Conservation (phyloP, 768 basidiomycete species). For the Kwoniella dejecticola region DNA sequence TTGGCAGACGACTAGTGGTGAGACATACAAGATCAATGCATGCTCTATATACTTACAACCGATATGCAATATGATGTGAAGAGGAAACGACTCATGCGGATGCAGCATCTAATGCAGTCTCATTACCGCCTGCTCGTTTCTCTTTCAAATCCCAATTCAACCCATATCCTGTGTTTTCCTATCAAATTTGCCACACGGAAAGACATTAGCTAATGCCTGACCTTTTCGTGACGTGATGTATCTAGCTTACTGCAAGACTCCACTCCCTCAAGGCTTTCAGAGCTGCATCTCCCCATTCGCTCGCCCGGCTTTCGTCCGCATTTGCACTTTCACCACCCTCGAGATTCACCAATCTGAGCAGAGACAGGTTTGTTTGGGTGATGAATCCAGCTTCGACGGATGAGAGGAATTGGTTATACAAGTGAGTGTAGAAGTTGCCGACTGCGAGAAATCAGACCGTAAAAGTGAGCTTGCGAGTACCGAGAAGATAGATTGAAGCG, state of each 20-base stretch:
- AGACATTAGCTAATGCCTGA: no score
- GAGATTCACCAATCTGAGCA: conserved; percentile 73
- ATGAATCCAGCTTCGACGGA: conserved; percentile 77
- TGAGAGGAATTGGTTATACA: conserved; percentile 72
- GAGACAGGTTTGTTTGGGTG: conserved; percentile 61
- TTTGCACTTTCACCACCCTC: conserved; percentile 34
- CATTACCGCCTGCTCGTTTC: conserved; percentile 8
- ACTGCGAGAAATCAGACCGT: conserved; percentile 57
- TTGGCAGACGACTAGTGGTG: background rate
- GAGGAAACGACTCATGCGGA: conserved; percentile 20
- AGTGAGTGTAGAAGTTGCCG: conserved; percentile 74
- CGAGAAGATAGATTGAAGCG: background rate
- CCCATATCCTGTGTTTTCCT: conserved; percentile 43
- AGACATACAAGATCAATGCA: conserved; percentile 4
- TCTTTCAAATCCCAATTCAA: conserved; percentile 35
- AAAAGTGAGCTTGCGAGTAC: background rate
- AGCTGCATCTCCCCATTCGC: conserved; percentile 50
- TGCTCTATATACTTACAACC: conserved; percentile 4
- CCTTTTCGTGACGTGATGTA: background rate
- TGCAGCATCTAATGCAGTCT: background rate
- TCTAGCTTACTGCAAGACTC: conserved; percentile 41
- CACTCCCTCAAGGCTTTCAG: conserved; percentile 47
- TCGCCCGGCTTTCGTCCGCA: conserved; percentile 26
- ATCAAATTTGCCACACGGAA: no score
- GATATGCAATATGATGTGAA: background rate